Evolutionary conservation across 768 basidiomycete species (phyloP).

Genomic region (Hortiboletus flavorubellus): DNA sequence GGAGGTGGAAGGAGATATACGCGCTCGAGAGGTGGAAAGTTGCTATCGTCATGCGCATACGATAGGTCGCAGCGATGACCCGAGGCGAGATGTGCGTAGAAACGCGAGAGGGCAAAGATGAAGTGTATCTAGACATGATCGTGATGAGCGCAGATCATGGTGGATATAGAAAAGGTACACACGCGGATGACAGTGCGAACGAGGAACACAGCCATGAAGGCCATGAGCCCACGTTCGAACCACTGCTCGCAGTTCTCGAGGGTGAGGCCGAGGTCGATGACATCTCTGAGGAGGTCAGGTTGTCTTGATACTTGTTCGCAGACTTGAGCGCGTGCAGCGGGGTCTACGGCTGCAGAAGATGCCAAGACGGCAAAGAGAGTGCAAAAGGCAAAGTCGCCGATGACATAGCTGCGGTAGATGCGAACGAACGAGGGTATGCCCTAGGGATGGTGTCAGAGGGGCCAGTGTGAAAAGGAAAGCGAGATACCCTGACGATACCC

Average conservation of each 20-base stretch:
- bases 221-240: constrained; percentile 65
- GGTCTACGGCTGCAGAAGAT: constrained; percentile 57
- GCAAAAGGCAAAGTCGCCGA: constrained; percentile 74
- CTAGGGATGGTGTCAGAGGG: constrained; percentile 34
- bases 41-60: constrained; percentile 18
- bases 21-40: constrained; percentile 44
- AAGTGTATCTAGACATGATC: constrained; percentile 58
- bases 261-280: constrained; percentile 69
- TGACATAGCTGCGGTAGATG: constrained; percentile 79
- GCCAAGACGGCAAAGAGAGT: constrained; percentile 53
- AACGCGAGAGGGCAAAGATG: constrained; percentile 66
- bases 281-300: constrained; percentile 67
- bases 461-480: background rate
- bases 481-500: constrained; percentile 65
- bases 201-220: constrained; percentile 53
- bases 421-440: constrained; percentile 62
- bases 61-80: constrained; percentile 23
- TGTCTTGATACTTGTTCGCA: constrained; percentile 77
- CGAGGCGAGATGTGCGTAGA: constrained; percentile 55
- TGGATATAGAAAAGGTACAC: constrained; percentile 26
- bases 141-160: background rate
- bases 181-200: constrained; percentile 66
- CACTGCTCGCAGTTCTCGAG: constrained; percentile 80
- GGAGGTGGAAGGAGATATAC: constrained; percentile 56
- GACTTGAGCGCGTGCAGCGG: constrained; percentile 51